Base-by-base conservation (phyloP, 2,329 filamentous ascomycete species). In the Aspergillus sp. region DNA sequence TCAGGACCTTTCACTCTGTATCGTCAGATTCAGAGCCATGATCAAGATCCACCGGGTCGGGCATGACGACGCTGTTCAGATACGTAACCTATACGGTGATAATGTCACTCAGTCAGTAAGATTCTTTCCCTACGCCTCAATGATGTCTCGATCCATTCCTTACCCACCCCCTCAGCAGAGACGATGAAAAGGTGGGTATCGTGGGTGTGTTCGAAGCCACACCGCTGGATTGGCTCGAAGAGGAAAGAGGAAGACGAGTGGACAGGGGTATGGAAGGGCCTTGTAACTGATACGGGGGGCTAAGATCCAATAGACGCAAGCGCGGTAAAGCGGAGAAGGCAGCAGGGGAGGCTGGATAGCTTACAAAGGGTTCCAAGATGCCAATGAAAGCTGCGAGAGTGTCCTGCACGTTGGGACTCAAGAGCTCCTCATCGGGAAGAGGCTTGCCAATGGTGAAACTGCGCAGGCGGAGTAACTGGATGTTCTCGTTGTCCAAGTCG, bases 291-390 rank as follows among this genome's bases (percentile, higher is more conserved):
- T 60, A 57, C 56, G 25, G 50, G 52, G 55, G 36, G 51, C 58
- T 55, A 57, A 40, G 56, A 52, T 58, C 53, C 55, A 68, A 64
- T 63, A 52, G 60, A 60, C 56, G 57, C 57, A 60, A 56, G 53
- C 43, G 49, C 53, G 55, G 64, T 55, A 54, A 56, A 57, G 55
- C 53, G 56, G 57, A 55, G 53, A 53, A 49, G 56, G 47, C 50
- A 54, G 47, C 49, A 53, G 64, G 57, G 57, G 56, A 45, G 54
- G 49, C 50, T 56, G 54, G 82, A 88, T 86, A 54, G 82, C 89
- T 87, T 76, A 95, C 91, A 76, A 93, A 96, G 40, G 86, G 86
- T 57, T 85, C 84, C 81, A 96, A 82, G 47, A 83, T 79, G 29
- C 78, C 76, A 58, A 96, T 75, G 19, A 91, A 73, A 36, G 81